Base-by-base conservation (phyloP, 305 asterid species). In the Solanum hybrid region DNA sequence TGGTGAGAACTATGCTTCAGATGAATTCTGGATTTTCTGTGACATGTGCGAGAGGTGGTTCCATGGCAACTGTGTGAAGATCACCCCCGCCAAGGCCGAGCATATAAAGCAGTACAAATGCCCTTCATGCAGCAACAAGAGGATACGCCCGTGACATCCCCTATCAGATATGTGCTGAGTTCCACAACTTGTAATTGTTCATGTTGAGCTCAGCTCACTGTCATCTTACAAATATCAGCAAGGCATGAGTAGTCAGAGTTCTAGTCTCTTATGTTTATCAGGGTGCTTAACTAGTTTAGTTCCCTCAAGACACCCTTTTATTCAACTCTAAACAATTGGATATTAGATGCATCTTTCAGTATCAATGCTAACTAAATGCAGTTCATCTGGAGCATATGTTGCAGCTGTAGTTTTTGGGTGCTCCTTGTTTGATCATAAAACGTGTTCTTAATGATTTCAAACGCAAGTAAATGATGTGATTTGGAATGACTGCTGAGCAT, bases 61-160 rank as follows among this genome's bases (percentile, higher is more conserved):
- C 93, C 94, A 93, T 82, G 94, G 95, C 15, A 91, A 93, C 87
- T 92, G 95, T 36, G 95, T 92, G 89, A 93, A 93, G 90, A 91
- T 93, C 86, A 92, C 94, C 75, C 94, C 94, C 3, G 95, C 94
- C 10, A 92, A 89, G 91, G 95, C 95, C 11, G 93, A 91, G 89
- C 92, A 91, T 56, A 93, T 93, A 86, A 91, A 93, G 92, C 92
- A 91, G 88, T 93, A 92, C 90, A 91, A 92, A 79, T 93, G 95
- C 91, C 94, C 95, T 10, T 73, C 92, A 32, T 93, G 93, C 92
- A 90, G 91, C 91, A 91, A 89, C 91, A 92, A 93, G 91, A 88
- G 94, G 86, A 88, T 90, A 14, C 91, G 92, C 64, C 86, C 90
- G 35, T 92, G 92, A 90, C 24, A 19, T 29, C 56, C 85, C 35